Base-by-base conservation (phyloP, 1,284 basidiomycete genomes). In the Ganoderma multipileum region DNA sequence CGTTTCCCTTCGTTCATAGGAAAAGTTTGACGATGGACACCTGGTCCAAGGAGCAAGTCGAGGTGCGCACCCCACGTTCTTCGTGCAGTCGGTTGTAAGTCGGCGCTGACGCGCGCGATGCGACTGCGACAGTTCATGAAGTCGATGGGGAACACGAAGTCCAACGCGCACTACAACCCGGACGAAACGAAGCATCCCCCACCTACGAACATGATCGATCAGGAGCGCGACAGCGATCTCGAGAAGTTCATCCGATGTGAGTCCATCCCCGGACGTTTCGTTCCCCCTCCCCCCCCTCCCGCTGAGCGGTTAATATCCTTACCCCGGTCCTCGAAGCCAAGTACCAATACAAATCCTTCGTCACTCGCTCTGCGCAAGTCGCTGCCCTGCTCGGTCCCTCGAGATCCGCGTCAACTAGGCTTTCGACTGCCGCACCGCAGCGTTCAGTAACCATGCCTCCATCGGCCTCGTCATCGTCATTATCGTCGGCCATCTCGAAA, bases 11-110 rank as follows among this genome's bases (percentile, higher is more conserved):
- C 44, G 44, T 42, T 54, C 23, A 73, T 71, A 95, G 95, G 72
- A 95, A 95, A 84, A 95, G 93, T 75, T 70, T 95, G 52, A 93
- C 91, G 0, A 82, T 96, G 81, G 94, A 96, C 77, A 84, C 89
- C 52, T 96, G 95, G 95, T 87, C 88, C 36, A 93, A 90, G 76
- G 95, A 95, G 71, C 94, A 96, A 79, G 89, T 95, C 58, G 92
- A 95, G 79, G 93, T 93, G 70, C 70, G 87, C 79, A 68, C 58
- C 57, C 68, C 5, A n/a, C 14, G n/a, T 26, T 59, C 39, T 16
- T 23, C n/a, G 14, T 60, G 3, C 20, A 7, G 1, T 58, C 18
- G 9, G 2, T 3, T 38, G 6, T 1, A n/a, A 30, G 12, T 8
- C 30, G 7, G 42, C 2, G 9, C 16, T 72, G 64, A 70, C 44